These are phyloP conservation scores for Francoa sonchifolia DNA, from an alignment of 441 rosid genomes.

Conservation along the genomic window DNA sequence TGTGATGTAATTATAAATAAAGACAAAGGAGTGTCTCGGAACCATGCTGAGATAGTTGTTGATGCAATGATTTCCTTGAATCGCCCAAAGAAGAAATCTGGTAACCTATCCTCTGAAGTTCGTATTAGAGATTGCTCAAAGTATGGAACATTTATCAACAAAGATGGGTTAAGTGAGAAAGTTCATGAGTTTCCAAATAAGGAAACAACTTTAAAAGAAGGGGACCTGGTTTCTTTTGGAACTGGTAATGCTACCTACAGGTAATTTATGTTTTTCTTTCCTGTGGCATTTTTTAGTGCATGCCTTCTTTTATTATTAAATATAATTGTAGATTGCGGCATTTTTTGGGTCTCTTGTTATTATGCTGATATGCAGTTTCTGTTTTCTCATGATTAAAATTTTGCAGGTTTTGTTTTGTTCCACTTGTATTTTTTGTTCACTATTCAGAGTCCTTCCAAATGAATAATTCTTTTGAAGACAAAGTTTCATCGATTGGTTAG, in stretches of 20 bases:
- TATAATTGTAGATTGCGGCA: no score
- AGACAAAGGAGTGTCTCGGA: constrained; percentile 83
- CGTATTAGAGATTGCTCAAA: constrained; percentile 70
- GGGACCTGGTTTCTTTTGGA: constrained; percentile 70
- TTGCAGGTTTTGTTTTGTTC: constrained; percentile 59
- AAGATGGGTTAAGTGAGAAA: constrained; percentile 32
- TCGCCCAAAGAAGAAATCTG: constrained; percentile 14
- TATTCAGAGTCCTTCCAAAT: constrained; percentile 29
- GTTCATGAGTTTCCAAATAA: constrained; percentile 53
- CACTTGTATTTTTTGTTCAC: constrained; percentile 37
- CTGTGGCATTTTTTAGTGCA: background rate
- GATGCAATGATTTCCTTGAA: constrained; percentile 31
- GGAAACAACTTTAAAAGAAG: constrained; percentile 49
- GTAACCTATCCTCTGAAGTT: constrained; percentile 20
- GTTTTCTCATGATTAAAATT: constrained; percentile 5
- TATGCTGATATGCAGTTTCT: no score
- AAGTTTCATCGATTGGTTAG: constrained; percentile 67
- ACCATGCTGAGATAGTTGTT: constrained; percentile 63
- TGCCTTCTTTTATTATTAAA: no score
- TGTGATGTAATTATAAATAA: constrained; percentile 68
- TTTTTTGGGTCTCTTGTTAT: no score
- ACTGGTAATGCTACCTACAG: constrained; percentile 73
- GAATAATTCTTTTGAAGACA: constrained; percentile 31
- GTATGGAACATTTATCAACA: constrained; percentile 71
- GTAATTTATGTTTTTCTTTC: constrained; percentile 18